Conservation (phyloP, 1,284 basidiomycete species). For the Pseudozyma tsukubaensis region DNA sequence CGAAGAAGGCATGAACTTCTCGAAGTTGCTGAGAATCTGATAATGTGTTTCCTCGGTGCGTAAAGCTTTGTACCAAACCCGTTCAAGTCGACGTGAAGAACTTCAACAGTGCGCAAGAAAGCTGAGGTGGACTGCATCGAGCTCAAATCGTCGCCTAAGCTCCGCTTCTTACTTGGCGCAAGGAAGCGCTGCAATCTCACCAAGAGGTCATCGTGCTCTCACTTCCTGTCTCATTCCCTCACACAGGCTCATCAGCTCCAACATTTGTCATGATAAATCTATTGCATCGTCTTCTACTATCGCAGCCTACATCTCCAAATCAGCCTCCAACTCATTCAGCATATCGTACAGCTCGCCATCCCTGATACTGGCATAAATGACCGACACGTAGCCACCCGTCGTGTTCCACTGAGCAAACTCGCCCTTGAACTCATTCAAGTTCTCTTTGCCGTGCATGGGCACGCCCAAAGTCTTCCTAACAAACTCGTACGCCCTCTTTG, state of each 20-base stretch:
- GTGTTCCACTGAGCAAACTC: constrained; percentile 49
- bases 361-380: constrained; percentile 52
- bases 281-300: not conserved
- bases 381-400: constrained; percentile 51
- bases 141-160: too few relatives aligned
- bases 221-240: too few relatives aligned
- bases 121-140: too few relatives aligned
- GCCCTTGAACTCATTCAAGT: constrained; percentile 57
- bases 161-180: too few relatives aligned
- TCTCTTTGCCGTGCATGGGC: constrained; percentile 63
- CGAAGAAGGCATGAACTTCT: too few relatives aligned
- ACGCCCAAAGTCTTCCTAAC: constrained; percentile 59
- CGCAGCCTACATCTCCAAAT: constrained; percentile 7
- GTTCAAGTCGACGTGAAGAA: too few relatives aligned
- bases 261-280: not conserved
- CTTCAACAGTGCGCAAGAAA: too few relatives aligned
- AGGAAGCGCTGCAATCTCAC: too few relatives aligned
- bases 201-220: too few relatives aligned
- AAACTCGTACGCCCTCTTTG: constrained; percentile 57
- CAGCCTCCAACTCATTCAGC: constrained; percentile 38
- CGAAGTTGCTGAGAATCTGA: constrained; percentile 1
- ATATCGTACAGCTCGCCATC: constrained; percentile 56
- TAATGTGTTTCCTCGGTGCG: too few relatives aligned
- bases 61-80: too few relatives aligned
- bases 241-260: too few relatives aligned